Evolutionary conservation across 768 basidiomycete species (phyloP).

Genomic region (Russula vinacea): DNA sequence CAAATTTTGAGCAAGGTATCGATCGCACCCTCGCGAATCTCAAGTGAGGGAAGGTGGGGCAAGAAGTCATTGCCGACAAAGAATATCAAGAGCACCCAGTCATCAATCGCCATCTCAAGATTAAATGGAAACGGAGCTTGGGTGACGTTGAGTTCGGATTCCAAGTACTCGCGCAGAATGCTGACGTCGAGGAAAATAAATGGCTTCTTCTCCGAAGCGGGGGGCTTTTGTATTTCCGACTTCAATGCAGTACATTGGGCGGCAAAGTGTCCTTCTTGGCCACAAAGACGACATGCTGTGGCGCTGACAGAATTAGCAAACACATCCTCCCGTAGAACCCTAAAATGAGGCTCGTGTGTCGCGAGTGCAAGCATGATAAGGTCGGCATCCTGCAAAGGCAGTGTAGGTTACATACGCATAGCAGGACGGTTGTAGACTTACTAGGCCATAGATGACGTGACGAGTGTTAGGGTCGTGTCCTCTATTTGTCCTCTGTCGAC

Average conservation of each 20-base stretch:
- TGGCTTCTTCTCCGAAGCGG: conserved; percentile 77
- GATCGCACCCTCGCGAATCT: conserved; percentile 99
- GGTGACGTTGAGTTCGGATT: conserved; percentile 89
- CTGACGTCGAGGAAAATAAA: conserved; percentile 99
- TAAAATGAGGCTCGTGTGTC: conserved; percentile 98
- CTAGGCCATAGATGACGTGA: conserved; percentile 97
- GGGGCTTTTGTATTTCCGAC: conserved; percentile 63
- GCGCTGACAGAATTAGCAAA: conserved; percentile 79
- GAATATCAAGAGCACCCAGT: conserved; percentile 99
- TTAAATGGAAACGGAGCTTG: conserved; percentile 79
- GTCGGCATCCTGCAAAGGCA: conserved; percentile 81
- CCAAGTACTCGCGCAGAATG: conserved; percentile 94
- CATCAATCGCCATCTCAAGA: conserved; percentile 96
- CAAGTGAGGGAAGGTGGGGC: conserved; percentile 95
- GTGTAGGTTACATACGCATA: conserved; percentile 24
- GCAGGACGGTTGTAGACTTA: conserved; percentile 40
- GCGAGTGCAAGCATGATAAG: conserved; percentile 98
- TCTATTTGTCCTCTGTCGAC: conserved; percentile 80
- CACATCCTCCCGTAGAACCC: conserved; percentile 96
- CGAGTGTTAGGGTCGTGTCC: conserved; percentile 93
- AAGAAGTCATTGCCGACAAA: conserved; percentile 99
- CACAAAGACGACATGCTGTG: conserved; percentile 85
- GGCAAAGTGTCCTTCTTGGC: conserved; percentile 92
- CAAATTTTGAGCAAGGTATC: conserved; percentile 95
- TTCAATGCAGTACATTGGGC: conserved; percentile 87